These are phyloP conservation scores for Tripidium arundinaceum DNA, from an alignment of 202 grass and related monocot species.

Conservation along the genomic window DNA sequence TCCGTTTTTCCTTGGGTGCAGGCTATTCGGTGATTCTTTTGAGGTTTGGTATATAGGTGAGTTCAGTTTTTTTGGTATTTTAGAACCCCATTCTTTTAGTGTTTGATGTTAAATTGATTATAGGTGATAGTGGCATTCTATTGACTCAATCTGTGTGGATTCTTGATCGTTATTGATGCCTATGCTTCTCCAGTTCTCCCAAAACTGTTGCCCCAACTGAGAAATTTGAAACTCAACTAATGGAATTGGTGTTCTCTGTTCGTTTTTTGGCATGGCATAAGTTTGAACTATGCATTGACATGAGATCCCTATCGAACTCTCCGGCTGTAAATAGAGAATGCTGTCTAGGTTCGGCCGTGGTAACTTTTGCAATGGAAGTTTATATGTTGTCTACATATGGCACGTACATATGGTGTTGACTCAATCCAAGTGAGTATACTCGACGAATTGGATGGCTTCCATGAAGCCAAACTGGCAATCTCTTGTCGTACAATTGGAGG, in stretches of 20 bases:
- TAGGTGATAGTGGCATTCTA: slow-evolving; percentile 36
- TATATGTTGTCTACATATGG: too few species aligned
- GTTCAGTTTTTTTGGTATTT: slow-evolving; percentile 40
- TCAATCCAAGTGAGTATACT: not conserved
- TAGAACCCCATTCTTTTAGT: slow-evolving; percentile 46
- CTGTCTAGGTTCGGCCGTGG: not conserved
- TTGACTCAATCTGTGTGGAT: slow-evolving; percentile 6
- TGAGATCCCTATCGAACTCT: not conserved
- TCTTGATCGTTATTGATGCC: slow-evolving; percentile 8
- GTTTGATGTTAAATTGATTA: slow-evolving; percentile 38
- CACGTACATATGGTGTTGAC: not conserved
- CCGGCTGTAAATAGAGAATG: not conserved
- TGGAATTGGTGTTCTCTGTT: not conserved
- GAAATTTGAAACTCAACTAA: slow-evolving; percentile 13
- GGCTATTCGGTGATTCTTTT: slow-evolving; percentile 26
- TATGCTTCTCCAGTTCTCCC: not conserved
- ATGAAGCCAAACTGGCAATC: slow-evolving; percentile 21
- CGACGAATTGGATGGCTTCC: not conserved
- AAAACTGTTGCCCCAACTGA: slow-evolving; percentile 6
- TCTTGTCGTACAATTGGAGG: not conserved
- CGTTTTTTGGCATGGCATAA: not conserved
- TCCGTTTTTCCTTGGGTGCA: slow-evolving; percentile 6
- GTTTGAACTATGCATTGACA: not conserved
- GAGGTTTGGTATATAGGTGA: slow-evolving; percentile 63
- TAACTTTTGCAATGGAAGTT: not conserved